Evolutionary conservation across 129 eudicot genomes (phyloP), one percentile per base, ranked within the genome.

Genomic region (Apium graveolens): DNA sequence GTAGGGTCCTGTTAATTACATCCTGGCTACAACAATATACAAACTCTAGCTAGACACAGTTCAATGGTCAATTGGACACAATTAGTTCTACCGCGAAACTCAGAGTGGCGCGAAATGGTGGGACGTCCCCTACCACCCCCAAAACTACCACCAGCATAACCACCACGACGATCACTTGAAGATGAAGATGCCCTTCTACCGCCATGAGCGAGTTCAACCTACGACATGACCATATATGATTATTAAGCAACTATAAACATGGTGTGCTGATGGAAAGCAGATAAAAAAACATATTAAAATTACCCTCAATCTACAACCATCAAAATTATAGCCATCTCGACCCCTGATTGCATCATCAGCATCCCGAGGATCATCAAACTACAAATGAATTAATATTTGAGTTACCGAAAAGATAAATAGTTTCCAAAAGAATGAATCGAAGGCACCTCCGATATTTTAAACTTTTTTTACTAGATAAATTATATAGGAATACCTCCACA

Each of bases 341-440:
- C 99, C 99, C 85, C 92, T 90, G 70, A 95, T 92, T 11, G 99
- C 99, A 92, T 95, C 99, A 75, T 95, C 97, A 48, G 99, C 99
- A 70, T 95, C 99, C 38, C 97, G 91, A 78, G 97, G 44, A 87
- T 72, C 90, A 71, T 91, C 97, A 87, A 90, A 95, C 99, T 95
- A 81, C 77, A 87, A 74, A 80, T 65, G 65, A 26, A 73, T 79
- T 32, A 13, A 70, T 26, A 72, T 37, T 35, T 21, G 43, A 27
- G 43, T 70, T 35, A 70, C 13, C 53, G 55, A 79, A 70, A 79
- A 39, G 49, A 35, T 13, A 14, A 17, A 16, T 0, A 27, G 16
- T 13, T 12, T 70, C 5, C 34, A 37, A 76, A 38, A 73, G 14
- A 18, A 69, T 42, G 11, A 77, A 57, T 37, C 7, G 7, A 81